Evolutionary conservation across 2,329 filamentous ascomycete species (phyloP).

Genomic region (Colletotrichum tamarilloi): DNA sequence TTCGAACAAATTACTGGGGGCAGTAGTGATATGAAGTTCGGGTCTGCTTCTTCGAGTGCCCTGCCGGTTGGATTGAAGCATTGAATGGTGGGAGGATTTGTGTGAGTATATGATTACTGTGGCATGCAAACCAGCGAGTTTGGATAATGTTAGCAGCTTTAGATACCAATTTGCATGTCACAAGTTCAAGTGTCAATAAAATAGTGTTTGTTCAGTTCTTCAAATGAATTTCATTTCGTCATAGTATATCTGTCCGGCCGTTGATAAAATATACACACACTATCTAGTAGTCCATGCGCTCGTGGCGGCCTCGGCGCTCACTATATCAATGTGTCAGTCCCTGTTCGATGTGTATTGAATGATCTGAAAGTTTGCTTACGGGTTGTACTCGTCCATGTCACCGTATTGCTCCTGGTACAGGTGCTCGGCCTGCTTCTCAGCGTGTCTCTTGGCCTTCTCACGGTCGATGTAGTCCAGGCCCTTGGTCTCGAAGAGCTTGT

Average conservation of each 20-base stretch:
- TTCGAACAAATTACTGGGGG: slow-evolving; percentile 46
- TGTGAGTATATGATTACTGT: no score
- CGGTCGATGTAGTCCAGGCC: slow-evolving; percentile 70
- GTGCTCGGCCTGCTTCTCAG: slow-evolving; percentile 66
- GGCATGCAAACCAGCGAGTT: no score
- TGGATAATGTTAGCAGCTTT: background rate
- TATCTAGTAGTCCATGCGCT: slow-evolving; percentile 27
- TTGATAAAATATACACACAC: background rate
- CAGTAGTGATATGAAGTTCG: background rate
- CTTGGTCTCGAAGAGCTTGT: slow-evolving; percentile 80
- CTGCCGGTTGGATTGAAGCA: background rate
- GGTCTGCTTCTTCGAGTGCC: background rate
- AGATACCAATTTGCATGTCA: slow-evolving; percentile 16
- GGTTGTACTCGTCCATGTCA: slow-evolving; percentile 63
- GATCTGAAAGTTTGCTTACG: slow-evolving; percentile 53
- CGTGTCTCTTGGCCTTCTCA: slow-evolving; percentile 68
- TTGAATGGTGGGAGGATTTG: background rate
- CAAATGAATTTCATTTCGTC: slow-evolving; percentile 17
- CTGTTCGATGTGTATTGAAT: accelerated
- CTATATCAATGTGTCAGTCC: background rate
- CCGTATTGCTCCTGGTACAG: slow-evolving; percentile 74
- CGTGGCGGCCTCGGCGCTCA: slow-evolving; percentile 21
- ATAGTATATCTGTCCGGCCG: slow-evolving; percentile 12
- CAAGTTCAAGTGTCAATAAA: background rate
- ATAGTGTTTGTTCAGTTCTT: background rate